These are phyloP conservation scores for Backusella sp. DNA, from an alignment of 192 early-diverging fungal genomes.

Conservation along the genomic window DNA sequence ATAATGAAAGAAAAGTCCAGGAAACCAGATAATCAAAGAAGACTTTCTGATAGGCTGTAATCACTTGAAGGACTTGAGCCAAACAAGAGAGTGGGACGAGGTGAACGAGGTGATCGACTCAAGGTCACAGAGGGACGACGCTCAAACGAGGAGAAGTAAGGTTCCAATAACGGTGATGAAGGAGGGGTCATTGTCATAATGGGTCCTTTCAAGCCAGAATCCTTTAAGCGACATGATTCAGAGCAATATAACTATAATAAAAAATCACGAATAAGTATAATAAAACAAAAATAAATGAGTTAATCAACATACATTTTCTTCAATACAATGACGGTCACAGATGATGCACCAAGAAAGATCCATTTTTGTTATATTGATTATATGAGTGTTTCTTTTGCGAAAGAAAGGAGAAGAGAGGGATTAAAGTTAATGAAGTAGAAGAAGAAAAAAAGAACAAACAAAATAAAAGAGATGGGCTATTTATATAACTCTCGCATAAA, in stretches of 20 bases:
- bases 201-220: neutral
- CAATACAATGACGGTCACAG: slow-evolving; percentile 19
- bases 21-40: neutral
- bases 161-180: neutral
- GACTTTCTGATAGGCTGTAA: neutral
- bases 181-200: neutral
- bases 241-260: slow-evolving; percentile 19
- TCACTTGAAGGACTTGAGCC: neutral
- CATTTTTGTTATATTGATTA: neutral
- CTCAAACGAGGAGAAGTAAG: slow-evolving; percentile 5
- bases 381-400: neutral
- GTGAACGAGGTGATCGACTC: neutral
- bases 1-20: neutral
- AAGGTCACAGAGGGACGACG: neutral
- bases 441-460: neutral
- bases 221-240: slow-evolving; percentile 11
- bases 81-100: neutral
- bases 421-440: neutral
- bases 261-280: neutral
- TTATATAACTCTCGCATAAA: neutral
- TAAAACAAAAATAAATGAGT: neutral
- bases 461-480: neutral
- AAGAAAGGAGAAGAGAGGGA: neutral
- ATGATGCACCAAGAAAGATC: slow-evolving; percentile 26
- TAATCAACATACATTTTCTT: slow-evolving; percentile 11